Evolutionary conservation across 129 eudicot species (phyloP), one percentile per base, ranked within the genome.

Genomic region (Pulicaria dysenterica): DNA sequence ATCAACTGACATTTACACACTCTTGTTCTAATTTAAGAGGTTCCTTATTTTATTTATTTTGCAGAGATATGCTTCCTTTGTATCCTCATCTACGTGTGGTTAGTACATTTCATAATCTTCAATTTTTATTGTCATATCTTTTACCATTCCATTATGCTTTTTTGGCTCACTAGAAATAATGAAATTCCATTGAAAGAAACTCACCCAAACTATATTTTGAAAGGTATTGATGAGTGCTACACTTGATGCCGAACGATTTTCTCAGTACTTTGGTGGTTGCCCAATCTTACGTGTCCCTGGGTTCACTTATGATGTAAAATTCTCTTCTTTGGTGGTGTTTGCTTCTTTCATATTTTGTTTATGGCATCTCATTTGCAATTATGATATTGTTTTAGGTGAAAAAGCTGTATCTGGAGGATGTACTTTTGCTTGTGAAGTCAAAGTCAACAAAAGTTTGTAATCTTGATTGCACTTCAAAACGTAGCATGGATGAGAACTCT

Each of bases 211-310:
- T 7, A 5, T 54, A 43, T 37, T 73, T 46, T 72, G 57, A 74
- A 85, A 95, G 99, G 85, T 95, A 61, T 77, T 95, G 60, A 95
- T 95, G 99, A 95, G 99, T 76, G 99, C 99, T 59, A 95, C 99
- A 51, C 75, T 95, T 42, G 97, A 95, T 81, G 99, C 99, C n/a
- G 99, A 95, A 31, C 84, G 99, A 4, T 91, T 84, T 80, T 90
- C 99, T 46, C 84, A 84, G 47, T 95, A 95, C 76, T 91, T 95
- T 78, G 94, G 97, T 77, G 99, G 96, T 78, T 90, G 94, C 71
- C 99, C 99, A 58, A 74, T 91, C 60, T 85, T 95, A 77, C 87
- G 88, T 73, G 99, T 95, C 37, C 99, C 97, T 2, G 99, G 99
- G 46, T 95, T 95, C 83, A 95, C 99, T 73, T 85, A 90, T 79